Percentiles rank a stretch among this genome's conserved stretches.
phyloP scores from a whole-genome alignment of 306 rosid species.

The Corylus avellana region DNA sequence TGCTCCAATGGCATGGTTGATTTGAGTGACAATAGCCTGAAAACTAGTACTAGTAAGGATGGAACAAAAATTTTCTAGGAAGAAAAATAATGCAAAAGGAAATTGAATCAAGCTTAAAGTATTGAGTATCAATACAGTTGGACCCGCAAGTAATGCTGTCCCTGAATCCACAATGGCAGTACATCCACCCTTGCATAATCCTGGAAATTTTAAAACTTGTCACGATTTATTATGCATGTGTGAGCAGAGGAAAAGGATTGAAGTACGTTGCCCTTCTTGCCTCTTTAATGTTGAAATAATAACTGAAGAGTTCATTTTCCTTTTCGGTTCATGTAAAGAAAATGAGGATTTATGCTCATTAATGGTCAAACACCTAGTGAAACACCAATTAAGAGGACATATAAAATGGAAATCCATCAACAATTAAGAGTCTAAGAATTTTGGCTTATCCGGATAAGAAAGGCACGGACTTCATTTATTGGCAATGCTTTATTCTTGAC shows the following conservation, averaged over 20 bases:
- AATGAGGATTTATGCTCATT: background rate
- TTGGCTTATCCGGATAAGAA: slow-evolving; percentile 4
- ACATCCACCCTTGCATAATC: slow-evolving; percentile 57
- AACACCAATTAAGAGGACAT: background rate
- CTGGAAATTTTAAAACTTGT: slow-evolving; percentile 37
- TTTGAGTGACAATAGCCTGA: slow-evolving; percentile 71
- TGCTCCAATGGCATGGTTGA: slow-evolving; percentile 78
- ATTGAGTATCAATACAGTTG: slow-evolving; percentile 52
- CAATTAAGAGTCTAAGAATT: background rate
- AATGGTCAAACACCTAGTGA: background rate
- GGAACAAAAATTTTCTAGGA: background rate
- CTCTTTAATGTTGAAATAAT: background rate
- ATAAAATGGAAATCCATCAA: background rate
- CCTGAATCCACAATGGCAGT: slow-evolving; percentile 74
- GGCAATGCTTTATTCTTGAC: background rate
- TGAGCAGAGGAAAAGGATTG: background rate
- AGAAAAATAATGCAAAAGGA: slow-evolving; percentile 1
- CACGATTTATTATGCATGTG: background rate
- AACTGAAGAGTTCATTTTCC: background rate
- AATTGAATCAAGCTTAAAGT: slow-evolving; percentile 7
- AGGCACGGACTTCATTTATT: background rate
- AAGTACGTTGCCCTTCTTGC: background rate
- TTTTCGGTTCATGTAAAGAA: background rate
- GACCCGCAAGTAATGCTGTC: slow-evolving; percentile 70
- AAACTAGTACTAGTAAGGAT: slow-evolving; percentile 30